These are phyloP conservation scores for Balamuthia mandrillaris DNA, from an alignment of 208 protist genomes.

Conservation along the genomic window DNA sequence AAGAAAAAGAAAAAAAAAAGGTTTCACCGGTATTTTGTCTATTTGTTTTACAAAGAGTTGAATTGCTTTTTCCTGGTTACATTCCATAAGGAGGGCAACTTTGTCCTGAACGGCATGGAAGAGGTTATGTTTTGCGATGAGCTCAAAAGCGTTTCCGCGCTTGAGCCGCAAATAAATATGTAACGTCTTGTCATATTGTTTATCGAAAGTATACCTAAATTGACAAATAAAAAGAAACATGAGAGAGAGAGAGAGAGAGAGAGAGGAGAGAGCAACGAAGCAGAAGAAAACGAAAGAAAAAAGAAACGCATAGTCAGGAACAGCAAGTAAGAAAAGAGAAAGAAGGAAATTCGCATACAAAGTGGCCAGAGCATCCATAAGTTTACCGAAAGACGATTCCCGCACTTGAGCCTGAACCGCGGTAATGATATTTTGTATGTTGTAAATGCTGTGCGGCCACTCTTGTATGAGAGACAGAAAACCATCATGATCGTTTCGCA, in stretches of 20 bases:
- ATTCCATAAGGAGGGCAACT: constrained; percentile 54
- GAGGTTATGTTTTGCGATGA: constrained; percentile 61
- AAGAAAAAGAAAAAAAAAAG: background rate
- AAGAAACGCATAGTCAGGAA: background rate
- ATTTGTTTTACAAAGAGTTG: constrained; percentile 56
- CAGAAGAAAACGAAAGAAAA: background rate
- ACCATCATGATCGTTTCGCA: background rate
- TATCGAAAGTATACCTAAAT: constrained; percentile 51
- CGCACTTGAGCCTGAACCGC: constrained; percentile 40
- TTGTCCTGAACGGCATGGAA: constrained; percentile 61
- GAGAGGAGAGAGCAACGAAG: background rate
- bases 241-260: background rate
- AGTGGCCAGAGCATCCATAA: constrained; percentile 59
- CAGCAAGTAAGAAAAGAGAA: too few species aligned
- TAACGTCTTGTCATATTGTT: constrained; percentile 63
- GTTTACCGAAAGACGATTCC: constrained; percentile 1
- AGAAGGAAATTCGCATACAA: constrained; percentile 42
- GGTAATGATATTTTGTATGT: constrained; percentile 57
- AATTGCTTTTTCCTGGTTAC: constrained; percentile 52
- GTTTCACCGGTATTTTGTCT: constrained; percentile 56
- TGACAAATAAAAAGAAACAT: background rate
- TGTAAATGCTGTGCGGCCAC: constrained; percentile 67
- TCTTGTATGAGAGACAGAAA: constrained; percentile 29
- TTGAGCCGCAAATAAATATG: constrained; percentile 64
- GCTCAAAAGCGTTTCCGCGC: constrained; percentile 56